Base-by-base conservation (phyloP, 495 filamentous ascomycete genomes). In the Penicillium pulvis region DNA sequence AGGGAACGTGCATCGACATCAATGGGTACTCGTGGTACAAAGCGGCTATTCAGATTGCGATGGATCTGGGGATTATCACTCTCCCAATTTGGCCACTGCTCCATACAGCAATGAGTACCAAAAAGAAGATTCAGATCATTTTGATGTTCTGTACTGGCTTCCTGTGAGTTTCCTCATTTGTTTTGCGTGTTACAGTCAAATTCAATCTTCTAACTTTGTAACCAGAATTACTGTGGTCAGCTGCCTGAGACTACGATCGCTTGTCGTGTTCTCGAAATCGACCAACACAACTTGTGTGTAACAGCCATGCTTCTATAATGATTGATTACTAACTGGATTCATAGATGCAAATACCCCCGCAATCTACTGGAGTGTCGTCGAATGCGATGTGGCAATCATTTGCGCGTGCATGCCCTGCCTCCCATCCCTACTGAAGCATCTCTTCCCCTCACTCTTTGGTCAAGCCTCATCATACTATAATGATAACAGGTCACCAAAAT, bases 81-180 rank as follows among this genome's bases (percentile, higher is more conserved):
- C 50, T 70, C n/a, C 81, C 84, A 0, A 72, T 85, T 17, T 70
- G 69, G 23, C 71, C 77, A 12, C 62, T 85, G 6, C 61, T 71
- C 17, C 57, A 69, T 7, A 63, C 85, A 11, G 57, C 78, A 14
- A 60, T 85, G 44, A 70, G 71, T 14, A 62, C 60, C 47, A 71
- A 70, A 52, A 82, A 79, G 65, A 85, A 82, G 61, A 51, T 78
- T 9, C 73, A 71, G n/a, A 67, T 85, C 35, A 72, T 74, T 41
- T 23, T 82, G 7, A 80, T 85, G 68, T 84, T 85, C 62, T 70
- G 71, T 4, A 69, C 83, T 17, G 83, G 83, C 11, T 71, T 82
- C 20, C 74, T 85, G 81, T 84, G 69, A 59, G 74, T 69, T 17
- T 51, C 44, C 33, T 36, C 20, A 23, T 30, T 44, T 52, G 30